Conservation (phyloP, 2,329 filamentous ascomycete species). For the Tolypocladium album region DNA sequence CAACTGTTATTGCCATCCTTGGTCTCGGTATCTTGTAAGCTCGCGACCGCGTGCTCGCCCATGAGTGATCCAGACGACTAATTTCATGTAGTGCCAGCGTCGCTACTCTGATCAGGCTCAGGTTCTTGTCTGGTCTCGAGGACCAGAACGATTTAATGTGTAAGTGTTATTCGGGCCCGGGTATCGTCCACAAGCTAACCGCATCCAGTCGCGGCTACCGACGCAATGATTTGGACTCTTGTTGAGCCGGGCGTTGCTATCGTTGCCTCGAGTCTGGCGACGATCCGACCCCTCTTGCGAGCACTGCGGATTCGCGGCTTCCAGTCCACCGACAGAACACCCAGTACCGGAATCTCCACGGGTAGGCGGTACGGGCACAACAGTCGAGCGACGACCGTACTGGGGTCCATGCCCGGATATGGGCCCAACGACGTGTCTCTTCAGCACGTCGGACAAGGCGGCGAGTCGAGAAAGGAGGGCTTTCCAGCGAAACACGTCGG, state of each 20-base stretch:
- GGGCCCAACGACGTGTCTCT: conserved; percentile 27
- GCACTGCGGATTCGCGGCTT: conserved; percentile 36
- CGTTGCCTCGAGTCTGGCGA: conserved; percentile 40
- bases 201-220: conserved; percentile 31
- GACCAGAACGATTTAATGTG: conserved; percentile 36
- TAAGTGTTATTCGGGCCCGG: conserved; percentile 16
- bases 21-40: conserved; percentile 39
- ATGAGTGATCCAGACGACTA: conserved; percentile 4
- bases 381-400: conserved; percentile 10
- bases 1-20: conserved; percentile 38
- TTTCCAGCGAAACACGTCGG: conserved; percentile 3
- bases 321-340: conserved; percentile 25
- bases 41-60: neutral
- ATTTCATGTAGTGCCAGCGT: conserved; percentile 32
- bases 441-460: conserved; percentile 12
- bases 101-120: conserved; percentile 41
- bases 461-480: conserved; percentile 1
- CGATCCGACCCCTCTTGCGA: conserved; percentile 42
- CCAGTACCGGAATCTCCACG: conserved; percentile 16
- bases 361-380: conserved; percentile 15
- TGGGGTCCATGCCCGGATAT: conserved; percentile 17
- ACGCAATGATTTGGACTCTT: conserved; percentile 46
- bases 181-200: conserved; percentile 4
- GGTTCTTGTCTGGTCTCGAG: conserved; percentile 33
- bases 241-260: conserved; percentile 46